phyloP scores from a whole-genome alignment of 2,329 filamentous ascomycete genomes.

The Fusarium sp. region DNA sequence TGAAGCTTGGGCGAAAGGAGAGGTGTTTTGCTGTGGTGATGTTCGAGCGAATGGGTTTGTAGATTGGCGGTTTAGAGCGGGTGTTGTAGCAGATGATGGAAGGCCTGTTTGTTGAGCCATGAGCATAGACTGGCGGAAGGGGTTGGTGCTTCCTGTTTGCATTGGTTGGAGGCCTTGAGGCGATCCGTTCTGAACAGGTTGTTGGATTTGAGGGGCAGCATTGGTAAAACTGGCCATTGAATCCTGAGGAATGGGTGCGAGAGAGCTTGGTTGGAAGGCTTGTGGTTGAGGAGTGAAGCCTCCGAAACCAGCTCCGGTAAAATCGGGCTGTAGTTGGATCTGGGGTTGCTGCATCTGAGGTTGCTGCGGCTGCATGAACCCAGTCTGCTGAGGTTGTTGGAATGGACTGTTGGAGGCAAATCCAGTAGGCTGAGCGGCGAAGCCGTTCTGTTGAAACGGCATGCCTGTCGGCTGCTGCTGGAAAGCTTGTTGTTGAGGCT shows the following conservation, averaged over 20 bases:
- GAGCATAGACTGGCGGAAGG: conserved; percentile 93
- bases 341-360: conserved; percentile 46
- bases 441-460: conserved; percentile 37
- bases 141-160: conserved; percentile 74
- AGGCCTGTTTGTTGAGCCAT: conserved; percentile 65
- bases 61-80: conserved; percentile 66
- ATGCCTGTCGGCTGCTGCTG: conserved; percentile 42
- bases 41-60: conserved; percentile 90
- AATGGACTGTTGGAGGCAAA: conserved; percentile 44
- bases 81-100: conserved; percentile 54
- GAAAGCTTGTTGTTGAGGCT: conserved; percentile 49
- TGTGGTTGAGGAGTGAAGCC: conserved; percentile 75
- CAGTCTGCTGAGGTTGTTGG: conserved; percentile 48
- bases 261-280: conserved; percentile 61
- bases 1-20: conserved; percentile 47
- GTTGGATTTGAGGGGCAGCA: conserved; percentile 30
- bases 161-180: conserved; percentile 40
- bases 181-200: conserved; percentile 33
- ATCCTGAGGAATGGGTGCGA: conserved; percentile 68
- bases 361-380: conserved; percentile 43
- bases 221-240: conserved; percentile 51
- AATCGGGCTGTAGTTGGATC: conserved; percentile 58
- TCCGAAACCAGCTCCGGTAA: conserved; percentile 82
- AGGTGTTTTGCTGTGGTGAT: conserved; percentile 54
- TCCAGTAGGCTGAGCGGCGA: conserved; percentile 47